Evolutionary conservation across 352 stramenopile species (phyloP), one percentile per base, ranked within the genome.

Genomic region (Phytophthora fragariae): DNA sequence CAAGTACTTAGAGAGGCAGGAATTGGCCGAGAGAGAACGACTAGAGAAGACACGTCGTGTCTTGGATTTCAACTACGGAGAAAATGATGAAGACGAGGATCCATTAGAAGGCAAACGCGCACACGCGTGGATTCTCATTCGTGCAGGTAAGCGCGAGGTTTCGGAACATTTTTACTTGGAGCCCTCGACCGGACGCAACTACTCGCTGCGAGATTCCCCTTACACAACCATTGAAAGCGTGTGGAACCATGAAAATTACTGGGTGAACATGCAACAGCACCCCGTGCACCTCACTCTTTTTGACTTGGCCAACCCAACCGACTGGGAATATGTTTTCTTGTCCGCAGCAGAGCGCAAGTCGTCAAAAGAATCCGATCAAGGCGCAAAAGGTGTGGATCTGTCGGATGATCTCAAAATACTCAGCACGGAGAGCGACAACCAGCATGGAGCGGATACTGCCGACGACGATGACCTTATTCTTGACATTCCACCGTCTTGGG

Each of bases 241-340:
- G 2, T 99, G 95, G 84, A 99, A 98, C 71, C 78, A 98, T 65
- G 89, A 97, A 62, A 99, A 99, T 75, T 98, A 96, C 69, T 99
- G 94, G 93, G 90, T 99, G 19, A 98, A 99, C 80, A 98, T 98
- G 89, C 93, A 97, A 66, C 76, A 81, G 37, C 88, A 92, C 21
- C 76, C 79, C 0, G 80, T 94, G 37, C 61, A 76, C 15, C 84
- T 89, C n/a, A 94, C 79, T 15, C 73, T 90, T 4, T 93, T 95
- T 62, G 92, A 98, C 68, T 69, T 98, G 52, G 62, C 67, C 3
- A 96, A 98, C 62, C 75, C 82, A 46, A 92, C 88, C 1, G 83
- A 95, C 65, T 98, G 95, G 96, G 88, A 98, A 73, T 97, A 95
- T 77, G 90, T 98, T 1, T 97, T 98, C 64, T 77, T 98, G 37